Percentiles rank a stretch among this genome's conserved stretches.
These are phyloP conservation scores for Skeletonema menzelii DNA, from an alignment of 108 stramenopile species.

Conservation along the genomic window DNA sequence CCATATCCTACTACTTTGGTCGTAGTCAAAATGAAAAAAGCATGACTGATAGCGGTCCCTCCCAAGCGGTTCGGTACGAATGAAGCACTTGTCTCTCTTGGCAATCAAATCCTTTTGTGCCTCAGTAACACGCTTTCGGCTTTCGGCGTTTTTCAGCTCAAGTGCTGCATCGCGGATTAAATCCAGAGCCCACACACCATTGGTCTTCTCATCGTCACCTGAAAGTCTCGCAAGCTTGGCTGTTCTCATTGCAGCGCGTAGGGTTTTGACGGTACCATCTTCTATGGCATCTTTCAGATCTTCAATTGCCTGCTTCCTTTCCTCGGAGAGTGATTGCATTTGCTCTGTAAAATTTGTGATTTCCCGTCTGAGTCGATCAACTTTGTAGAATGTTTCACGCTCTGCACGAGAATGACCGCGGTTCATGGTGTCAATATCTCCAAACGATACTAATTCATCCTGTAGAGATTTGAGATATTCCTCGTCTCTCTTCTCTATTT, in stretches of 20 bases:
- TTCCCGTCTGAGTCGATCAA: constrained; percentile 67
- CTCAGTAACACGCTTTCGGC: constrained; percentile 76
- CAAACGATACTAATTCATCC: constrained; percentile 58
- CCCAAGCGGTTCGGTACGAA: constrained; percentile 77
- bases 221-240: constrained; percentile 77
- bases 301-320: constrained; percentile 61
- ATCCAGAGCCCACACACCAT: constrained; percentile 79
- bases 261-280: constrained; percentile 87
- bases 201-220: constrained; percentile 71
- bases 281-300: constrained; percentile 77
- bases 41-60: constrained; percentile 66
- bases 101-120: constrained; percentile 84
- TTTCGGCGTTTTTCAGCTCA: constrained; percentile 80
- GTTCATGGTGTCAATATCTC: constrained; percentile 54
- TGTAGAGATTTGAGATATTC: constrained; percentile 56
- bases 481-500: constrained; percentile 67
- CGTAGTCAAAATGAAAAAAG: constrained; percentile 78
- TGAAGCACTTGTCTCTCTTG: constrained; percentile 85
- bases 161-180: constrained; percentile 79
- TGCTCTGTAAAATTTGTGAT: constrained; percentile 53
- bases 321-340: constrained; percentile 46
- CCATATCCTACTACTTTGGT: constrained; percentile 78
- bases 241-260: constrained; percentile 66
- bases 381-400: constrained; percentile 55
- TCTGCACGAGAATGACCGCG: constrained; percentile 17